phyloP scores from a whole-genome alignment of 2,329 filamentous ascomycete species.

The Fusarium pseudograminearum region DNA sequence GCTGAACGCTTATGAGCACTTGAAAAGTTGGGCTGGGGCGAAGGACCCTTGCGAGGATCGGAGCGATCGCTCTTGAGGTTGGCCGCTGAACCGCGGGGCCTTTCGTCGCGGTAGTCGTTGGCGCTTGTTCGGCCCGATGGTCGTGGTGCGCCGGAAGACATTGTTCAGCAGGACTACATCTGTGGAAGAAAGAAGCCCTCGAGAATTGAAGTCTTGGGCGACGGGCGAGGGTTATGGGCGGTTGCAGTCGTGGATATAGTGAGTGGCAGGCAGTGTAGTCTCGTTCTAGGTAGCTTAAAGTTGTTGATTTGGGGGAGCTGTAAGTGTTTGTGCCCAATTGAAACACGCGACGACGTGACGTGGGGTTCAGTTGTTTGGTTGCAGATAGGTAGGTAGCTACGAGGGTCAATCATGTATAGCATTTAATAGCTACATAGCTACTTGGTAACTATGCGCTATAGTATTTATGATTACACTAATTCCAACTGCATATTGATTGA shows the following conservation, averaged over 20 bases:
- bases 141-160: conserved; percentile 58
- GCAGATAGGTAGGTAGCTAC: not conserved
- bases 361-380: conserved; percentile 36
- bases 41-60: conserved; percentile 55
- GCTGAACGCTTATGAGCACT: conserved; percentile 66
- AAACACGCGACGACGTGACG: conserved; percentile 46
- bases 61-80: conserved; percentile 50
- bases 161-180: conserved; percentile 54
- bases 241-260: conserved; percentile 12
- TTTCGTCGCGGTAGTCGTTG: conserved; percentile 52
- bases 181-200: conserved; percentile 33
- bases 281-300: conserved; percentile 2
- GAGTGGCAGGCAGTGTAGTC: not conserved
- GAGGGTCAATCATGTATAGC: not conserved
- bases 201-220: not conserved
- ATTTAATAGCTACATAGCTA: not conserved
- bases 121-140: conserved; percentile 60
- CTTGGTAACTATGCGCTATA: not conserved
- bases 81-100: conserved; percentile 53
- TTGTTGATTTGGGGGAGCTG: conserved; percentile 37
- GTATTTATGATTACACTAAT: not conserved
- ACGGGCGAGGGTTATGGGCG: not conserved
- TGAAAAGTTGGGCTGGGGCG: conserved; percentile 52
- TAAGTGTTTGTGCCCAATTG: conserved; percentile 48
- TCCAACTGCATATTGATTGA: not conserved